Percentiles rank a stretch among this genome's conserved stretches.
Evolutionary conservation across 768 basidiomycete genomes (phyloP).

Genomic region (Scleroderma bovista): DNA sequence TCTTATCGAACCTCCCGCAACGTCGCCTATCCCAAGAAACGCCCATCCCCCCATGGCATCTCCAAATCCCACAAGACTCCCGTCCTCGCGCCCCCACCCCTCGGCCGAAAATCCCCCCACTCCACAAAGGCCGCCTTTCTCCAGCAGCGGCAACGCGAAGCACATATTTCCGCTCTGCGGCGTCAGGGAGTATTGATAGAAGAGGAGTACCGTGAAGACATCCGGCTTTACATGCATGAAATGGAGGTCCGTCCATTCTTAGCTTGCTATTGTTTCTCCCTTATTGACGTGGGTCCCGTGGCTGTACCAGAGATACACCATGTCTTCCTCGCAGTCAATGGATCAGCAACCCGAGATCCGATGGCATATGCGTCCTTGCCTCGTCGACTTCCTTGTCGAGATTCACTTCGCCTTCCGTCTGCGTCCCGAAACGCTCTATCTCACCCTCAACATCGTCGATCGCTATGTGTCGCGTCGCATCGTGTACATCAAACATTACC

Average conservation of each 20-base stretch:
- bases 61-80: conserved; percentile 61
- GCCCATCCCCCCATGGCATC: conserved; percentile 77
- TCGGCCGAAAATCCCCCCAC: conserved; percentile 58
- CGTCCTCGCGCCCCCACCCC: conserved; percentile 39
- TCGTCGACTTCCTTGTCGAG: conserved; percentile 98
- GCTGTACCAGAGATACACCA: conserved; percentile 63
- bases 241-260: conserved; percentile 82
- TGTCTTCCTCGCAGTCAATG: conserved; percentile 93
- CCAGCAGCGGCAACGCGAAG: conserved; percentile 64
- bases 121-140: conserved; percentile 54
- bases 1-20: conserved; percentile 58
- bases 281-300: conserved; percentile 6
- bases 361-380: conserved; percentile 99
- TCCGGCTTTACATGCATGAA: conserved; percentile 89
- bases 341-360: conserved; percentile 98
- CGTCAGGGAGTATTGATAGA: conserved; percentile 78
- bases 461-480: conserved; percentile 98
- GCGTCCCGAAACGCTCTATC: conserved; percentile 96
- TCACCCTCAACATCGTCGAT: conserved; percentile 98
- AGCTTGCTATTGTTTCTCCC: neutral
- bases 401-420: conserved; percentile 97
- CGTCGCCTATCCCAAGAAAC: conserved; percentile 76
- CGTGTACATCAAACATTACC: conserved; percentile 99
- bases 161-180: conserved; percentile 62
- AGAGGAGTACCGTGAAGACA: conserved; percentile 94